Evolutionary conservation across 345 rosid genomes (phyloP).

Genomic region (Eucalyptus victrix): DNA sequence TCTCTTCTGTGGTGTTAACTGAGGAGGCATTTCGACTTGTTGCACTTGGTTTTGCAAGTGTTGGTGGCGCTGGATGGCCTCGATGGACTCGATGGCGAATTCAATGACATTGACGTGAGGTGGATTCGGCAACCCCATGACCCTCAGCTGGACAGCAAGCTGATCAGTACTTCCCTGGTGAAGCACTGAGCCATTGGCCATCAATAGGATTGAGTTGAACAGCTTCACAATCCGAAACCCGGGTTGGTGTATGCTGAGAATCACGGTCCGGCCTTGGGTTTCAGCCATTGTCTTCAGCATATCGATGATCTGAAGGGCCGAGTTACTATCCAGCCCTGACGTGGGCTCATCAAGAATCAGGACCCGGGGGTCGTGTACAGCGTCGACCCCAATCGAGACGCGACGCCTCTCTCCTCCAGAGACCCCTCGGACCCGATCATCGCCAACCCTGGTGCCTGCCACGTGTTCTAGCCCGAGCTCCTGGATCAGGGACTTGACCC

Average conservation of each 20-base stretch:
- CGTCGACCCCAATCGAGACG: conserved; percentile 93
- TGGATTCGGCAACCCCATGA: conserved; percentile 56
- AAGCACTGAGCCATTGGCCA: conserved; percentile 71
- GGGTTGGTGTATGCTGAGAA: conserved; percentile 86
- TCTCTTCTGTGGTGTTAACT: conserved; percentile 13
- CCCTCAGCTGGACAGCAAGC: conserved; percentile 32
- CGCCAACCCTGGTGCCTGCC: conserved; percentile 61
- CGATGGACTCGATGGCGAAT: conserved; percentile 78
- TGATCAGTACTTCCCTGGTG: conserved; percentile 76
- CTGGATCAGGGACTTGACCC: conserved; percentile 57
- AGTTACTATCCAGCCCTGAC: conserved; percentile 88
- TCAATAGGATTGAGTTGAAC: conserved; percentile 61
- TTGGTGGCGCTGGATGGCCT: conserved; percentile 20
- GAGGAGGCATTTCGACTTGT: conserved; percentile 3
- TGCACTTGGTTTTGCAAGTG: neutral
- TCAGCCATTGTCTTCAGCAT: conserved; percentile 94
- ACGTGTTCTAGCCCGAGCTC: conserved; percentile 85
- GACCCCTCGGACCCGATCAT: conserved; percentile 72
- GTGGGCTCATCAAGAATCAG: conserved; percentile 96
- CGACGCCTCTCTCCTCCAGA: conserved; percentile 97
- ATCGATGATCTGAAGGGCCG: conserved; percentile 71
- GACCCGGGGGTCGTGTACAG: conserved; percentile 80
- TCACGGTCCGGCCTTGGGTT: conserved; percentile 57
- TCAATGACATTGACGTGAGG: conserved; percentile 61
- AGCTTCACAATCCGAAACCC: conserved; percentile 84